A percentile compares a stretch with the other conserved stretches of the same genome.
Conservation (phyloP, 2,329 filamentous ascomycete species). For the Penicillium sp. region DNA sequence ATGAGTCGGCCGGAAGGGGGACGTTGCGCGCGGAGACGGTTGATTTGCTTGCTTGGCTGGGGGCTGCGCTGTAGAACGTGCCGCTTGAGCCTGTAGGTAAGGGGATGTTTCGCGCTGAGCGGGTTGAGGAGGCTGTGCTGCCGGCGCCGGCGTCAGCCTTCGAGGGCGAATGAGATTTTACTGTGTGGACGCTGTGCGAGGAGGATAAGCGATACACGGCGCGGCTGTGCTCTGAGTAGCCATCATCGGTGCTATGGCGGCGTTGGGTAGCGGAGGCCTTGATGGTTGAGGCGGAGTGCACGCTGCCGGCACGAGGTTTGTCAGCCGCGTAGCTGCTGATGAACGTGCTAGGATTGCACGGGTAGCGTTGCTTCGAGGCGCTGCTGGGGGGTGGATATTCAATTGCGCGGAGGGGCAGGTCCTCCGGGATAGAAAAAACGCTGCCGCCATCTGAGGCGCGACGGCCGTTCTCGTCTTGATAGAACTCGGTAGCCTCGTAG, state of each 20-base stretch:
- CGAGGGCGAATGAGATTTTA: conserved; percentile 14
- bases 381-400: conserved; percentile 38
- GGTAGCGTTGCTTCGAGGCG: conserved; percentile 24
- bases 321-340: conserved; percentile 46
- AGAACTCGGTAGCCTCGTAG: conserved; percentile 42
- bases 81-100: conserved; percentile 35
- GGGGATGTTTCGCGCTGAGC: conserved; percentile 39
- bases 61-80: conserved; percentile 27
- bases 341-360: conserved; percentile 41
- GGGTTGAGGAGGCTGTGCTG: conserved; percentile 32
- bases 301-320: conserved; percentile 35
- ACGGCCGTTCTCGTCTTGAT: conserved; percentile 32
- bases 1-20: conserved; percentile 32
- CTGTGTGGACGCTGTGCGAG: conserved; percentile 27
- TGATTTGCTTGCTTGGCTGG: conserved; percentile 18
- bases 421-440: conserved; percentile 36
- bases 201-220: conserved; percentile 19
- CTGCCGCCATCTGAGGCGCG: conserved; percentile 42
- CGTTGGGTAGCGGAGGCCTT: conserved; percentile 29
- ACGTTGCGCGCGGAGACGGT: conserved; percentile 23
- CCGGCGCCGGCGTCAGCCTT: conserved; percentile 17
- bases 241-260: conserved; percentile 24
- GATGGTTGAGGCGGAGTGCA: conserved; percentile 40
- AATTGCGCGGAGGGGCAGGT: conserved; percentile 42
- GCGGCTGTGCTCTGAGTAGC: conserved; percentile 23